Base-by-base conservation (phyloP, 768 basidiomycete species). In the Lactifluus subvellereus region DNA sequence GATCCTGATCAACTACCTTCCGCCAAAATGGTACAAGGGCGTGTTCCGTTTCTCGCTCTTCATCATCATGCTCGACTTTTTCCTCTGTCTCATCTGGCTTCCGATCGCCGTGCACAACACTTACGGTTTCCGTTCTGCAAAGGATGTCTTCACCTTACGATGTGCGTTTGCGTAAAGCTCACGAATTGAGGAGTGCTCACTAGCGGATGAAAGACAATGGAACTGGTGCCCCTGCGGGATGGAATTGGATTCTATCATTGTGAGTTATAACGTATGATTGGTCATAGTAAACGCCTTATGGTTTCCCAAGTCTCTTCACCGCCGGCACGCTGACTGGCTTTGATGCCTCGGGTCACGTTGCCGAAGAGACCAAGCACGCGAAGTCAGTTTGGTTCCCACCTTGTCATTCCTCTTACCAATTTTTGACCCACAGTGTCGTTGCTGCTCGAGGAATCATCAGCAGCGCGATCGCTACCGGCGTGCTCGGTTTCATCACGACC, bases 211-310 rank as follows among this genome's bases (percentile, higher is more conserved):
- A 35, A 93, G 91, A 91, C 73, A 95, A 95, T 69, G 93, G 91
- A 32, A 94, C 93, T 0, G 90, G 90, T 0, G 92, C 93, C 3
- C 82, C 89, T 22, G 77, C 88, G 9, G 91, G 82, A 5, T 95
- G 93, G 94, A 95, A 94, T 69, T 96, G 91, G 91, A 81, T 92
- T 16, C 74, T 97, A 43, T 91, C 88, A 4, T 91, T 92, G 91
- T 91, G 67, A 55, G 82, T 20, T 9, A 30, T 8, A 4, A 32
- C 73, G 27, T 54, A 13, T 35, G 22, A 50, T 20, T 51, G 42
- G 20, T 61, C 38, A 37, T 30, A 54, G 22, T 4, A 27, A 4
- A 6, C 47, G 16, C 47, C 66, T 49, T 50, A 57, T 54, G 22
- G 16, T 40, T 57, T 20, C n/a, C 11, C 35, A 59, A 91, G 89